Conservation (phyloP, 2,329 filamentous ascomycete species). For the Aureobasidium melanogenum region DNA sequence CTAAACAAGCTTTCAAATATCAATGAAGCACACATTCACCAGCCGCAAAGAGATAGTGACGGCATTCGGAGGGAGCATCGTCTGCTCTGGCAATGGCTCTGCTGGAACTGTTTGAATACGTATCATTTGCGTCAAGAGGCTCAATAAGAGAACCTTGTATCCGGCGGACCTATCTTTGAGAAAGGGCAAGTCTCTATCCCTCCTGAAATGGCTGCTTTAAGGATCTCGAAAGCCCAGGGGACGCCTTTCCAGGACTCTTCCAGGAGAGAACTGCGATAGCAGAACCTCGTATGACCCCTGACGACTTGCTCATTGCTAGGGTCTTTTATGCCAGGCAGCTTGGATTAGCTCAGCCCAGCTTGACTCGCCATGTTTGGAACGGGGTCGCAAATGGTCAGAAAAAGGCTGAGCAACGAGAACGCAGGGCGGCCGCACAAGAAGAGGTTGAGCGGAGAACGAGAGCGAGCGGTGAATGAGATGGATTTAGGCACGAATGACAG, state of each 20-base stretch:
- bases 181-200: neutral
- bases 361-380: neutral
- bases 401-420: constrained; percentile 1
- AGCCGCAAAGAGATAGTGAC: neutral
- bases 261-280: constrained; percentile 1
- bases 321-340: neutral
- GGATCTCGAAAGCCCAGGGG: neutral
- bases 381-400: neutral
- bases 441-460: neutral
- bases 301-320: neutral
- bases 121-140: neutral
- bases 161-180: neutral
- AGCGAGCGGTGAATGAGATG: neutral
- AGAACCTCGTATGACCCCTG: neutral
- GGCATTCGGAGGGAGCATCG: neutral
- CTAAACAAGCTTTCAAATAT: neutral
- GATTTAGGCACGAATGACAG: neutral
- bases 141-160: neutral
- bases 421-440: neutral
- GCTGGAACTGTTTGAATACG: neutral
- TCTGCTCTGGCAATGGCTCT: neutral
- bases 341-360: neutral
- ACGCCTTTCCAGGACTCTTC: neutral
- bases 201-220: neutral
- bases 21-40: neutral